Base-by-base conservation (phyloP, 179 eudicot genomes). In the Beta lomatogona region DNA sequence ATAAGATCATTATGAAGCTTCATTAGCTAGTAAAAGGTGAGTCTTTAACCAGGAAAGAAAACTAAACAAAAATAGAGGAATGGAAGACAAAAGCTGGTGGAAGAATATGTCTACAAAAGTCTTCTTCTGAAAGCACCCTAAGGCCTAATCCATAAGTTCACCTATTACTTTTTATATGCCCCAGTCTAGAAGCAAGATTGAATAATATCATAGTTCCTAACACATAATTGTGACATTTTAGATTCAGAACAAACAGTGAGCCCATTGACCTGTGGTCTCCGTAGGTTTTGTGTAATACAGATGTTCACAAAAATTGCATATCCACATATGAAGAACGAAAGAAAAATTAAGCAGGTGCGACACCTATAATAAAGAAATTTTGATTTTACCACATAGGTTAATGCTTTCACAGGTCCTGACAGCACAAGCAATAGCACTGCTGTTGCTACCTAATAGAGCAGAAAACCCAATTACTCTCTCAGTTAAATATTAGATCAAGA, bases 401-500 rank as follows among this genome's bases (percentile, higher is more conserved):
- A 77, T 15, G 99, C 97, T 88, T 95, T 95, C 67, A 95, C 93
- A 28, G 99, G 99, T 81, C 98, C 99, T 46, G 97, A 90, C 79
- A 96, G 85, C 79, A 92, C 96, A 68, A 96, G 85, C 86, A 96
- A 88, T 45, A 96, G 88, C 69, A 89, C 89, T 79, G 88, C 82
- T 41, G 98, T 96, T 36, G 99, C 99, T 79, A 96, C 98, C 98
- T 94, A 80, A 45, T 3, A 55, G 59, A 57, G 54, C n/a, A 65
- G 9, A 31, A 25, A 64, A 55, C 58, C n/a, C 60, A 74, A 31
- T 6, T 52, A 31, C 13, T 22, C 6, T 78, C 58, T 36, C 19
- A 57, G 74, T 9, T 14, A 28, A 60, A 70, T 3, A 16, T 22
- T 14, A 54, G 12, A 75, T 55, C 52, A 8, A 14, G n/a, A 41